Evolutionary conservation across 148 eudicot species (phyloP).

Genomic region (Beta vulgaris): DNA sequence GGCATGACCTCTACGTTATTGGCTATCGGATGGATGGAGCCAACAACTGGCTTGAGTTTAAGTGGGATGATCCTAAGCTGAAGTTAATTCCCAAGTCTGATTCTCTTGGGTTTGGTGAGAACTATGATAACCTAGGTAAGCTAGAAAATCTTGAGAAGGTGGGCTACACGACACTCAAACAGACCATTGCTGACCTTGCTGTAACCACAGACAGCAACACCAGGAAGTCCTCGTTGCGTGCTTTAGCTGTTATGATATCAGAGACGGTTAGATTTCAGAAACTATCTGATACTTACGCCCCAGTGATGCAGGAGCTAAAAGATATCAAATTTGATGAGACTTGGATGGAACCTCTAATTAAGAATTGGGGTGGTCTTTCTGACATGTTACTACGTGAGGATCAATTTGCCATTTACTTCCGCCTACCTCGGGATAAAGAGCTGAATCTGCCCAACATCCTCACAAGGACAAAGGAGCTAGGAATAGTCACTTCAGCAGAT

Average conservation of each 20-base stretch:
- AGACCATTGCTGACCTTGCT: neutral
- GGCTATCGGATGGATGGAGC: slow-evolving; percentile 8
- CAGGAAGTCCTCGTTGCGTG: slow-evolving; percentile 3
- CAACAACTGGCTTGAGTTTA: slow-evolving; percentile 4
- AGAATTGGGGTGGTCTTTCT: neutral
- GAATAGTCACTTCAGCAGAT: slow-evolving; percentile 8
- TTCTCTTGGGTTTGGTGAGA: slow-evolving; percentile 10
- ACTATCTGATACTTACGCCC: neutral
- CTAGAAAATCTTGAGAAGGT: neutral
- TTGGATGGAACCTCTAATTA: slow-evolving; percentile 7
- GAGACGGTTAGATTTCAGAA: slow-evolving; percentile 14
- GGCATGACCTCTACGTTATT: slow-evolving; percentile 17
- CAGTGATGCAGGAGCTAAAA: neutral
- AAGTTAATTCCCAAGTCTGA: neutral
- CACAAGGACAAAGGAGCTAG: neutral
- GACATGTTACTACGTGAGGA: slow-evolving; percentile 15
- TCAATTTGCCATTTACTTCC: slow-evolving; percentile 7
- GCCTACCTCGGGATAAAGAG: neutral
- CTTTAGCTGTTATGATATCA: slow-evolving; percentile 4
- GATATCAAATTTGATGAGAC: neutral
- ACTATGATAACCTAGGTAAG: slow-evolving; percentile 5
- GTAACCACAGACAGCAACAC: neutral
- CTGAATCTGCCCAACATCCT: neutral
- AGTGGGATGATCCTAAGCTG: neutral
- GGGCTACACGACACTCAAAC: slow-evolving; percentile 3